A percentile compares a stretch with the other conserved stretches of the same genome.
These are phyloP conservation scores for Mangifera indica DNA, from an alignment of 345 rosid genomes.

Conservation along the genomic window DNA sequence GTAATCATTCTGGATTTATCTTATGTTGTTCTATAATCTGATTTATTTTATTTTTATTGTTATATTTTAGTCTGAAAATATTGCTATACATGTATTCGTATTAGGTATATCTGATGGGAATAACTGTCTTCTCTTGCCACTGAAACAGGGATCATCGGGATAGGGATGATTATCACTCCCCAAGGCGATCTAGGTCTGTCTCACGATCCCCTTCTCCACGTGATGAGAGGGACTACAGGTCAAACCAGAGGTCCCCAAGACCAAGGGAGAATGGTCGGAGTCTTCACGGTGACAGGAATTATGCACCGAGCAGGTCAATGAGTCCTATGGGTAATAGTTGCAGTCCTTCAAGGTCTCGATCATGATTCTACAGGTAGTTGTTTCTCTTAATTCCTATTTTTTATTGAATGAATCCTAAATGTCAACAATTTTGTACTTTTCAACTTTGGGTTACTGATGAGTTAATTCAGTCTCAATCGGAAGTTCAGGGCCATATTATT, in stretches of 20 bases:
- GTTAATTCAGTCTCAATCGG: not conserved
- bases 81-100: not conserved
- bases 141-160: slow-evolving; percentile 45
- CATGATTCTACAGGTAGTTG: slow-evolving; percentile 52
- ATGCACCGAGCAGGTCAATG: slow-evolving; percentile 42
- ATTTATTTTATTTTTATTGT: not conserved
- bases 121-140: slow-evolving; percentile 10
- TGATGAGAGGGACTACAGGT: slow-evolving; percentile 41
- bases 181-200: slow-evolving; percentile 52
- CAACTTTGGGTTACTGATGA: not conserved
- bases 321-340: slow-evolving; percentile 39
- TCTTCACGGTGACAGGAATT: slow-evolving; percentile 38
- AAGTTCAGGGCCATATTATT: not conserved
- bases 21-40: not conserved
- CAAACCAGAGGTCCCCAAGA: slow-evolving; percentile 44
- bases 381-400: not conserved
- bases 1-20: not conserved
- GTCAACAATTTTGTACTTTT: not conserved
- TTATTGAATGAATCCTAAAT: not conserved
- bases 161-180: slow-evolving; percentile 48
- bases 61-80: not conserved
- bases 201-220: slow-evolving; percentile 56
- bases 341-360: slow-evolving; percentile 53
- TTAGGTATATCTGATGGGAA: slow-evolving; percentile 6
- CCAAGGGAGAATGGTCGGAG: slow-evolving; percentile 47